These are phyloP conservation scores for Sungouiella thailandica DNA, from an alignment of 805 yeast species.

Conservation along the genomic window DNA sequence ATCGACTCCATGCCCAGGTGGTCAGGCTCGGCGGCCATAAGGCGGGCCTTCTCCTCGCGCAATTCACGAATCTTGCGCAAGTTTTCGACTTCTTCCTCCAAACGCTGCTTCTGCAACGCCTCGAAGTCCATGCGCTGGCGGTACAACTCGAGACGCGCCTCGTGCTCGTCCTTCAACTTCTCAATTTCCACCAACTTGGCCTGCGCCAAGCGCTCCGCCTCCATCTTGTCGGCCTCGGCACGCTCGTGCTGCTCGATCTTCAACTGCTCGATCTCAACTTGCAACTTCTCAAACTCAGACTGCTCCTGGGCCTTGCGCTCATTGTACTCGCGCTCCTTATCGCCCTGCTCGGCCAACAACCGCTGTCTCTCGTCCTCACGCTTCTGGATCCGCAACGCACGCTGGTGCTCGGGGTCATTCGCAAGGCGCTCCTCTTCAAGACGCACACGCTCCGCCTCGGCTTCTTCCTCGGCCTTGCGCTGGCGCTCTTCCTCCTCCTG, in stretches of 20 bases:
- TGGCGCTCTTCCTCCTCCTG: conserved; percentile 14
- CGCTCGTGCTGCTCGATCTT: conserved; percentile 14
- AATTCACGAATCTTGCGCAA: conserved; percentile 36
- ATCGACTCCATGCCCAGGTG: conserved; percentile 20
- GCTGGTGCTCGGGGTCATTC: conserved; percentile 22
- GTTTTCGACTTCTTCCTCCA: conserved; percentile 35
- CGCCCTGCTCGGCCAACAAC: conserved; percentile 22
- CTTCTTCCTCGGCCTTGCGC: conserved; percentile 7
- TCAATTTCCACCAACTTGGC: conserved; percentile 29
- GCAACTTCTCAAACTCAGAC: conserved; percentile 24
- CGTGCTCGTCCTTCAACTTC: conserved; percentile 30
- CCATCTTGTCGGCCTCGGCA: conserved; percentile 21
- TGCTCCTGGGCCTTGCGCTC: conserved; percentile 23
- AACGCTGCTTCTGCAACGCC: conserved; percentile 33
- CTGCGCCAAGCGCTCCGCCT: conserved; percentile 27
- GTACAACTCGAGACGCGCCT: conserved; percentile 25
- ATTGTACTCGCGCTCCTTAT: conserved; percentile 20
- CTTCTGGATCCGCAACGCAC: conserved; percentile 20
- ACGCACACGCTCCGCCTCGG: conserved; percentile 6
- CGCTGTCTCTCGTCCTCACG: conserved; percentile 24
- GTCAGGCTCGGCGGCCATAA: conserved; percentile 16
- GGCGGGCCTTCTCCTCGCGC: conserved; percentile 34
- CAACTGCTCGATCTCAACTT: conserved; percentile 29
- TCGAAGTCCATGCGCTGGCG: conserved; percentile 28
- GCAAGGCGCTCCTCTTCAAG: conserved; percentile 9